Evolutionary conservation across 192 early-diverging fungal genomes (phyloP), one percentile per base, ranked within the genome.

Genomic region (Irineochytrium annulatum): DNA sequence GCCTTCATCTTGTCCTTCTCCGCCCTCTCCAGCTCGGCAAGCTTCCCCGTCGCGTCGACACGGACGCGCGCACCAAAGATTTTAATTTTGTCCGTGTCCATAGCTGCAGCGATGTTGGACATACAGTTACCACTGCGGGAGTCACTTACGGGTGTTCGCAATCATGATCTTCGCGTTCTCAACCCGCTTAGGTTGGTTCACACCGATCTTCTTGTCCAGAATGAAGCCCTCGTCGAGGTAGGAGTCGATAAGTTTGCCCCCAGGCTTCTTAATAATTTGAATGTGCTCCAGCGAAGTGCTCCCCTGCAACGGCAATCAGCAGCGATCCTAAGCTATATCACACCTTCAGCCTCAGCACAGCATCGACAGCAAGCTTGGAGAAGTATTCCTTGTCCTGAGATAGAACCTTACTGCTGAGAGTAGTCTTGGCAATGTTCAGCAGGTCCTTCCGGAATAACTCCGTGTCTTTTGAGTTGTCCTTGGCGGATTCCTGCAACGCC

Each of bases 81-180:
- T 78, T 99, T 99, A 78, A 98, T 94, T 74, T 99, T 99, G 75
- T 99, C 96, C 11, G 96, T 99, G 76, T 99, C 96, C 96, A 99
- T 99, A 31, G 96, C 88, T 90, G 70, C 24, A 49, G 51, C 13
- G 19, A 52, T 11, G 13, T 49, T 34, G 56, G 26, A 32, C 11
- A 14, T 34, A 14, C n/a, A 41, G 33, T n/a, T n/a, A n/a, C n/a
- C n/a, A n/a, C n/a, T n/a, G 16, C 17, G 34, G 11, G 5, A 60
- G 8, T n/a, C 13, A 37, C n/a, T 71, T 80, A 90, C 88, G 90
- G 62, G 96, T 99, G 74, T 99, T 99, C 67, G 96, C 96, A 73
- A 99, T 86, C 70, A 99, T 78, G 63, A 99, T 94, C 57, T 83
- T 91, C 31, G 93, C 96, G 52, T 95, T 96, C 76, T 94, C 93